Conservation (phyloP, 192 early-diverging fungal genomes). For the Coemansia sp. region DNA sequence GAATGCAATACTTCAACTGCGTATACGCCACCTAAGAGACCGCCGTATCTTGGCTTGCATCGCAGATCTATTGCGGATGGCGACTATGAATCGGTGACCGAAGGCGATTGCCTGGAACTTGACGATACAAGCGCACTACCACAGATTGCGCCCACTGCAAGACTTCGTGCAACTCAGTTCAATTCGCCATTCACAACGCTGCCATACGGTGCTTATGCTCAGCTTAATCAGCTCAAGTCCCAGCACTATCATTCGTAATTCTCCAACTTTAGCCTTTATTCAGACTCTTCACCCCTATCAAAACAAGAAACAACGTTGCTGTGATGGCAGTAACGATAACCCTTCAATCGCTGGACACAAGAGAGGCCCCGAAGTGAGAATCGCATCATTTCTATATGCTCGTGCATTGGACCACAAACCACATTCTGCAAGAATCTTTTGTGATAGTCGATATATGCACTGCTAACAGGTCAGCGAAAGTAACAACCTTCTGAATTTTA, state of each 20-base stretch:
- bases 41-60: conserved; percentile 41
- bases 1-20: neutral
- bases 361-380: too few species aligned
- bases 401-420: too few species aligned
- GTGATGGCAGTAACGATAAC: too few species aligned
- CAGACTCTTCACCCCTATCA: too few species aligned
- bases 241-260: conserved; percentile 7
- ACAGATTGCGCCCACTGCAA: conserved; percentile 1
- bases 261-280: neutral
- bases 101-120: neutral
- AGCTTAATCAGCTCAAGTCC: conserved; percentile 15
- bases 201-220: conserved; percentile 41
- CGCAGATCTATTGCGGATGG: conserved; percentile 18
- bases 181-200: conserved; percentile 50
- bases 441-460: too few species aligned
- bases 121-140: neutral
- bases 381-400: too few species aligned
- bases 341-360: too few species aligned
- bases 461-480: too few species aligned
- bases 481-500: too few species aligned
- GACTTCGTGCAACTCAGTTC: conserved; percentile 42
- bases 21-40: conserved; percentile 36
- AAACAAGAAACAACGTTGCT: too few species aligned
- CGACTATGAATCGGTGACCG: neutral
- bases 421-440: too few species aligned